Evolutionary conservation across 345 rosid genomes (phyloP), one percentile per base, ranked within the genome.

Genomic region (Boechera retrofracta): DNA sequence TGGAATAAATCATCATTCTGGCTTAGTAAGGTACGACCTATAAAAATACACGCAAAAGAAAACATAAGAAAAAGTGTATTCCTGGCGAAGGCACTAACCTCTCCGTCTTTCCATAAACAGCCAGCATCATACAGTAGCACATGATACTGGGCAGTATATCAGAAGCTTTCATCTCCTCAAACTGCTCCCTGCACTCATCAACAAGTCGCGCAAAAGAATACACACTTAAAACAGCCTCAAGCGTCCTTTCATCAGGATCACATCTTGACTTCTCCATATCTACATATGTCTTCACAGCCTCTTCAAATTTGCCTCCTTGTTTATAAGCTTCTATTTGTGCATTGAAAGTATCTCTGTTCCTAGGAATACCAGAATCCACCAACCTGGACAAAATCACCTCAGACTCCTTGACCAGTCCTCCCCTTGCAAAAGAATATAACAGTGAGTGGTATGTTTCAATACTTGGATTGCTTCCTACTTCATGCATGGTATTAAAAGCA

Each of bases 101-200:
- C 85, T 83, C 84, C 56, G 80, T 82, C 81, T 88, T 92, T 12
- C 95, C 94, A 81, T 90, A 92, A 72, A 92, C 96, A 78, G 98
- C 93, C 32, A 94, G 84, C 98, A 94, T 87, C 90, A 89, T 90
- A 76, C 97, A 94, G 83, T 94, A 90, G 84, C 92, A 89, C 83
- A 89, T 88, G 77, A 94, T 89, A 74, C 92, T 94, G 44, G 94
- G 97, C 69, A 89, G 74, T 64, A 92, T 83, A 73, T 96, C 96
- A 9, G 84, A 85, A 38, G 89, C 85, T 86, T 86, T 90, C 80
- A 92, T 92, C 86, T 92, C 97, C 75, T 82, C 86, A 85, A 90
- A 94, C 77, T 94, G 97, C 85, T 92, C 99, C 82, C 82, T 85
- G 71, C 97, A 83, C 87, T 94, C 96, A 80, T 92, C 98, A 73